Percentiles rank a stretch among this genome's conserved stretches.
Conservation (phyloP, 2,329 filamentous ascomycete species). For the Blastomyces emzantsi region DNA sequence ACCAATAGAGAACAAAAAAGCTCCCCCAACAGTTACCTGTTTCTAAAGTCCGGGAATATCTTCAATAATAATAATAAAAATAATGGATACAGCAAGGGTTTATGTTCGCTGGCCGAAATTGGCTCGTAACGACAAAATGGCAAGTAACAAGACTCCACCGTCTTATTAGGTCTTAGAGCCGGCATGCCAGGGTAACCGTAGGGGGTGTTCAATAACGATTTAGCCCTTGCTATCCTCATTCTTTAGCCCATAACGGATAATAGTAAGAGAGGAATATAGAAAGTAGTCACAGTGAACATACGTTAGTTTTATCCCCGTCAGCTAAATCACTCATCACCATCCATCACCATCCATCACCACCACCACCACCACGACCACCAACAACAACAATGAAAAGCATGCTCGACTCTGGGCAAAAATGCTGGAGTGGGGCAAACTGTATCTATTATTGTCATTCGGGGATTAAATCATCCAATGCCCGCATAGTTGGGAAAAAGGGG, state of each 20-base stretch:
- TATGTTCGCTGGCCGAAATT: no score
- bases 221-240: neutral
- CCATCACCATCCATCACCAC: neutral
- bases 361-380: neutral
- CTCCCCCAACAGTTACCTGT: no score
- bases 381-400: neutral
- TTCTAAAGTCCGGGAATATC: no score
- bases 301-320: neutral
- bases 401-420: neutral
- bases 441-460: conserved; percentile 2
- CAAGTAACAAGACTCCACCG: no score
- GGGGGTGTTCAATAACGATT: conserved; percentile 5
- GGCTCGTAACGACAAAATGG: no score
- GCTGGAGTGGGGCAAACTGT: neutral
- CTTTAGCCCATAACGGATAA: neutral
- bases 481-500: neutral
- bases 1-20: neutral
- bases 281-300: neutral
- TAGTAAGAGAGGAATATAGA: neutral
- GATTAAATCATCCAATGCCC: neutral
- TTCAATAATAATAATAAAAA: no score
- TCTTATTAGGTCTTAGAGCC: no score
- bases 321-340: neutral
- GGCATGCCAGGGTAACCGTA: neutral
- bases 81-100: no score